These are phyloP conservation scores for barrel medic (Medicago truncatula) DNA, from an alignment of 306 rosid species.

Conservation along the genomic window MtrunA17r5.0-ANR NC_053049.1:5119501-5120000, in stretches of 20 bases:
- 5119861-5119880: slow-evolving; percentile 10
- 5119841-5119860: not conserved
- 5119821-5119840: not conserved
- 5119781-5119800: slow-evolving; percentile 1
- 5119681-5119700: slow-evolving; percentile 1
- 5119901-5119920: not conserved
- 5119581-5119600: slow-evolving; percentile 17
- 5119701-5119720: slow-evolving; percentile 5
- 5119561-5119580: not conserved
- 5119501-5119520: slow-evolving; percentile 27
- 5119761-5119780: slow-evolving; percentile 26
- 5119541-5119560: not conserved
- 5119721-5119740: not conserved
- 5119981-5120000: slow-evolving; percentile 59
- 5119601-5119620: slow-evolving; percentile 9
- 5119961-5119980: slow-evolving; percentile 18
- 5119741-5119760: slow-evolving; percentile 4
- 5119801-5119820: slow-evolving; percentile 1
- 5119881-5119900: slow-evolving; percentile 32
- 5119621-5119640: slow-evolving; percentile 25
- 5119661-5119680: slow-evolving; percentile 11
- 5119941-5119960: no score
- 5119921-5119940: not conserved
- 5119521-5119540: slow-evolving; percentile 9
- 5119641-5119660: slow-evolving; percentile 12